Evolutionary conservation across 192 early-diverging fungal species (phyloP).

Genomic region (Lunasporangiospora selenospora): DNA sequence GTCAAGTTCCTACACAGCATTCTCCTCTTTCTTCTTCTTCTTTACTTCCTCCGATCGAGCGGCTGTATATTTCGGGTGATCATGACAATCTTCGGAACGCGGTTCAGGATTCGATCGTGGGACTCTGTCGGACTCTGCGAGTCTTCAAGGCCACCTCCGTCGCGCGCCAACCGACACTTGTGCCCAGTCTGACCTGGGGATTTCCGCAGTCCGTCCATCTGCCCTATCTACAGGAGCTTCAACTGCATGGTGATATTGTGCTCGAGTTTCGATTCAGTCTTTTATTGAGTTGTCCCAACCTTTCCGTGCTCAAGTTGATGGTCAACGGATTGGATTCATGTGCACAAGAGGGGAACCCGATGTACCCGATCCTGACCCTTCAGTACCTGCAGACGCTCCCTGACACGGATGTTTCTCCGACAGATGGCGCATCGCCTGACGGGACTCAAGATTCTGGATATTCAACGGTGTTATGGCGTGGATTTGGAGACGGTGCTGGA

Average conservation of each 20-base stretch:
- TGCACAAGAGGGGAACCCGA: constrained; percentile 13
- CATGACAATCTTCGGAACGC: constrained; percentile 17
- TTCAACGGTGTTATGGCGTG: constrained; percentile 28
- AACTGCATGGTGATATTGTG: constrained; percentile 36
- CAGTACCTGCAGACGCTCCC: constrained; percentile 17
- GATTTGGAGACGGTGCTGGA: constrained; percentile 17
- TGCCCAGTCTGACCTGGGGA: constrained; percentile 17
- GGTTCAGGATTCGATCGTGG: constrained; percentile 20
- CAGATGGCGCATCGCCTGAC: constrained; percentile 3
- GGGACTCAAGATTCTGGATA: constrained; percentile 37
- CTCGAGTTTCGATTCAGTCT: constrained; percentile 30
- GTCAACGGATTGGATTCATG: constrained; percentile 32
- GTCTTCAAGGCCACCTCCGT: constrained; percentile 36
- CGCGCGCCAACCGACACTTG: not conserved
- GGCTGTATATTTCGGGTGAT: constrained; percentile 24
- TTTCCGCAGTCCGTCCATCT: constrained; percentile 8
- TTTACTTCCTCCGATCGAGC: constrained; percentile 21
- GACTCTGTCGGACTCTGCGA: constrained; percentile 11
- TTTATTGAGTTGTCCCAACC: constrained; percentile 17
- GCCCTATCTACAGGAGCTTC: constrained; percentile 29
- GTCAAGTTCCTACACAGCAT: not conserved
- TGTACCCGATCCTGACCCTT: constrained; percentile 16
- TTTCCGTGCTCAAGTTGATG: constrained; percentile 14
- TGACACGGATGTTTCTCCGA: constrained; percentile 11
- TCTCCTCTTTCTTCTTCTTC: not conserved